phyloP scores from a whole-genome alignment of 2,329 filamentous ascomycete genomes.

The Stemphylium beticola region DNA sequence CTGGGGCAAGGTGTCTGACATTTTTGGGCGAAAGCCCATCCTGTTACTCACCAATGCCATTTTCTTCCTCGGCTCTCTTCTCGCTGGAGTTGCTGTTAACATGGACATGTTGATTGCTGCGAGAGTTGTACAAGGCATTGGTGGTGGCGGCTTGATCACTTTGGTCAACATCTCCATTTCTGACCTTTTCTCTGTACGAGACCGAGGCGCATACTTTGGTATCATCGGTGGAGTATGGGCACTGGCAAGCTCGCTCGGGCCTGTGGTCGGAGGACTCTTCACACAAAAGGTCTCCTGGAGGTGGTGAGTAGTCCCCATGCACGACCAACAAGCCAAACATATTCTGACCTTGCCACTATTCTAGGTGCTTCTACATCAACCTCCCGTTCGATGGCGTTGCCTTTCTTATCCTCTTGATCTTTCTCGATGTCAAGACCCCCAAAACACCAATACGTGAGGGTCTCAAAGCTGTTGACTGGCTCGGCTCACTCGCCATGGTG shows the following conservation, averaged over 20 bases:
- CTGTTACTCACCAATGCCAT: constrained; percentile 65
- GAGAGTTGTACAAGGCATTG: constrained; percentile 67
- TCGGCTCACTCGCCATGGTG: constrained; percentile 70
- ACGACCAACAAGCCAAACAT: not conserved
- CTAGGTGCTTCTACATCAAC: constrained; percentile 65
- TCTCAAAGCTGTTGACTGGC: constrained; percentile 69
- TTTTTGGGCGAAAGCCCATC: constrained; percentile 70
- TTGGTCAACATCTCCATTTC: constrained; percentile 69
- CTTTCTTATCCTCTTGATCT: constrained; percentile 63
- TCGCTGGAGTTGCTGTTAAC: constrained; percentile 64
- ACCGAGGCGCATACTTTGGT: constrained; percentile 66
- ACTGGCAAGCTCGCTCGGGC: constrained; percentile 68
- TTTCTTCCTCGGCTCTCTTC: constrained; percentile 67
- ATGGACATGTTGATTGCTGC: constrained; percentile 69
- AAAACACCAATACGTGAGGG: constrained; percentile 67
- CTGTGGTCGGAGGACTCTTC: constrained; percentile 70
- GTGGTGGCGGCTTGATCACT: constrained; percentile 68
- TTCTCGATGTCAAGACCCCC: constrained; percentile 71
- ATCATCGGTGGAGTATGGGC: constrained; percentile 72
- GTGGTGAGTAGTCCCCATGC: constrained; percentile 44
- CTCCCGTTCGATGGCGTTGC: constrained; percentile 66
- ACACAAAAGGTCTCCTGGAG: constrained; percentile 68
- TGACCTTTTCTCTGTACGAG: constrained; percentile 67
- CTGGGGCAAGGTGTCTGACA: constrained; percentile 71
- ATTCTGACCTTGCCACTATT: not conserved